These are phyloP conservation scores for Pestalotiopsis sp. DNA, from an alignment of 2,329 filamentous ascomycete species.

Conservation along the genomic window DNA sequence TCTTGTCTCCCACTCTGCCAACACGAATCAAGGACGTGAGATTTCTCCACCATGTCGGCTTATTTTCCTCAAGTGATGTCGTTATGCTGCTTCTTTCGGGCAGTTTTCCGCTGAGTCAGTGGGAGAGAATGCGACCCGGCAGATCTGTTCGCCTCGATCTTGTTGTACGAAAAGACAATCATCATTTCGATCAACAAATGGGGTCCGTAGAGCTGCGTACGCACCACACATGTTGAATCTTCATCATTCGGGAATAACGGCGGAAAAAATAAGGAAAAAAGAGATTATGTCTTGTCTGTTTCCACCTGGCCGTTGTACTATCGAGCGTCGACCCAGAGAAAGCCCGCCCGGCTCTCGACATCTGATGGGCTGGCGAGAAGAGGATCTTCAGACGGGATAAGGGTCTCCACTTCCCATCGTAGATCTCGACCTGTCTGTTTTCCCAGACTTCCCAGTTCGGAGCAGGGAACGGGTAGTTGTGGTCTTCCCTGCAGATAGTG, in stretches of 20 bases:
- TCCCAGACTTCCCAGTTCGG: neutral
- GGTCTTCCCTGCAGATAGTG: neutral
- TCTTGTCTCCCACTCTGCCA: too few species aligned
- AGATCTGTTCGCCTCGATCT: neutral
- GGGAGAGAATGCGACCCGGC: too few species aligned
- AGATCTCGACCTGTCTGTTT: neutral
- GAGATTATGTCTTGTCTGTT: neutral
- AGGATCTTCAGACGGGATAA: neutral
- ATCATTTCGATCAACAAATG: neutral
- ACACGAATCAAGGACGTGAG: too few species aligned
- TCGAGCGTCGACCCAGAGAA: neutral
- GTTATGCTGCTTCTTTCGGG: too few species aligned
- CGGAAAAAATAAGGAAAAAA: neutral
- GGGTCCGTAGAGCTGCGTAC: neutral
- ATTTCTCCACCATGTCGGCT: too few species aligned
- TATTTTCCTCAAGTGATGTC: too few species aligned
- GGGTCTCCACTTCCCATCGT: neutral
- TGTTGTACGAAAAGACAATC: neutral
- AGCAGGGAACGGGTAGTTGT: neutral
- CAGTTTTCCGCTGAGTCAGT: too few species aligned
- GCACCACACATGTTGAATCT: neutral
- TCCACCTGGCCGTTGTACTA: neutral
- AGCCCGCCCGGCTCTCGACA: neutral
- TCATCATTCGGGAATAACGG: neutral
- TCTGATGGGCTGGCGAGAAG: neutral